Evolutionary conservation across 208 protist genomes (phyloP), one percentile per base, ranked within the genome.

Genomic region (Wallacemonas sp.): DNA sequence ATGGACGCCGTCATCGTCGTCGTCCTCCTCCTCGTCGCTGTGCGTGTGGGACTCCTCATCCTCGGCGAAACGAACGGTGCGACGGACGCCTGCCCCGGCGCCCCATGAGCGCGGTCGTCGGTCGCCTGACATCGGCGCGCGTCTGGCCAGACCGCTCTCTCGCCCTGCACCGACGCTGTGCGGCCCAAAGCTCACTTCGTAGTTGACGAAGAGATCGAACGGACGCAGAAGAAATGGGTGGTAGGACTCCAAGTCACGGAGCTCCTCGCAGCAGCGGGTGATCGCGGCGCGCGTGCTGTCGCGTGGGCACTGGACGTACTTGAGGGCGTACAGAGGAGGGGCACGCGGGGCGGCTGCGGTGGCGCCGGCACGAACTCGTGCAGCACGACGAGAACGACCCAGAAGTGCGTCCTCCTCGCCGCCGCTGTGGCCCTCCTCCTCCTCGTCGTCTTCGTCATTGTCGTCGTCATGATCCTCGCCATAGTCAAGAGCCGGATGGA

Each of bases 161-260:
- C n/a, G n/a, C n/a, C n/a, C n/a, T n/a, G n/a, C n/a, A n/a, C n/a
- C n/a, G n/a, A n/a, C n/a, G n/a, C n/a, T n/a, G n/a, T n/a, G n/a
- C n/a, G 18, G 31, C 7, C 52, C 52, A 41, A 81, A 65, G 32
- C 66, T 76, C 14, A 81, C 70, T 45, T 86, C 84, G 55, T 90
- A 92, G 45, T 87, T 89, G 46, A 92, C 79, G 55, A 92, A 92
- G 20, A 88, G 69, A 36, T 92, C 86, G 31, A 82, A 70, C 0
- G 86, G 76, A 10, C 81, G 81, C 61, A 89, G 77, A 11, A 92
- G 80, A 50, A 82, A 87, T 5, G 85, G 86, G 12, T 71, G 70
- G 31, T 76, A 57, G 18, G 70, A 70, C 29, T 86, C 80, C 39
- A 87, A 36, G 25, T 84, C 74, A 31, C 81, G 77, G 18, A 92